Conservation (phyloP, 1,284 basidiomycete species). For the Cryptococcus sp. region DNA sequence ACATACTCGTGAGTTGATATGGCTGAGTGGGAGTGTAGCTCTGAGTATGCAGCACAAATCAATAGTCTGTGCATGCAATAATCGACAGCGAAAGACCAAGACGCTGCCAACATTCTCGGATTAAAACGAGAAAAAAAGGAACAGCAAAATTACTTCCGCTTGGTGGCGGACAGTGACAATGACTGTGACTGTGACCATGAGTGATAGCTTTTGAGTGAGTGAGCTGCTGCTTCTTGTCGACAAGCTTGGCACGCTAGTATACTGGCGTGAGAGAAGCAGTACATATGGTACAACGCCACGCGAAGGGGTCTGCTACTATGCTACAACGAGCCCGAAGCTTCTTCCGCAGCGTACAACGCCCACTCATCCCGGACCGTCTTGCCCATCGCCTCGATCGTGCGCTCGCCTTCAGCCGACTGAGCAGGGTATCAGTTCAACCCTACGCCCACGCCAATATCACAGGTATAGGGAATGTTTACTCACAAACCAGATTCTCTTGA, state of each 20-base stretch:
- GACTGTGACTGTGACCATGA: too few relatives aligned
- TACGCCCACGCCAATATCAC: background rate
- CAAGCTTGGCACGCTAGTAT: too few relatives aligned
- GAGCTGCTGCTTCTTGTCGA: too few relatives aligned
- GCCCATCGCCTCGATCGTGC: conserved; percentile 36
- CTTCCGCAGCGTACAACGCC: conserved; percentile 30
- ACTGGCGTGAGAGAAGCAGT: too few relatives aligned
- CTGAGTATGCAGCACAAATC: background rate
- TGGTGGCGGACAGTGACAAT: background rate
- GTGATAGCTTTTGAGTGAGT: too few relatives aligned
- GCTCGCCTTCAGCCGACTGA: conserved; percentile 48
- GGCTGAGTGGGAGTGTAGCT: background rate
- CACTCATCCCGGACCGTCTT: conserved; percentile 31
- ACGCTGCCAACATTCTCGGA: conserved; percentile 13
- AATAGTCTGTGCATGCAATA: background rate
- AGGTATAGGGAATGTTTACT: conserved; percentile 14
- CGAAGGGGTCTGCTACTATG: too few relatives aligned
- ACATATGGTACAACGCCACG: too few relatives aligned
- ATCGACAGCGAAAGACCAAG: background rate
- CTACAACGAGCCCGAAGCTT: background rate
- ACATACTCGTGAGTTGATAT: conserved; percentile 11
- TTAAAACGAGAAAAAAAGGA: conserved; percentile 8
- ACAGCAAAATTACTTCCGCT: conserved; percentile 2
- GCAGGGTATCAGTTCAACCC: background rate
- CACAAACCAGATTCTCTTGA: conserved; percentile 74